A percentile compares a stretch with the other conserved stretches of the same genome.
Conservation (phyloP, 129 eudicot genomes). For the Flaveria trinervia region DNA sequence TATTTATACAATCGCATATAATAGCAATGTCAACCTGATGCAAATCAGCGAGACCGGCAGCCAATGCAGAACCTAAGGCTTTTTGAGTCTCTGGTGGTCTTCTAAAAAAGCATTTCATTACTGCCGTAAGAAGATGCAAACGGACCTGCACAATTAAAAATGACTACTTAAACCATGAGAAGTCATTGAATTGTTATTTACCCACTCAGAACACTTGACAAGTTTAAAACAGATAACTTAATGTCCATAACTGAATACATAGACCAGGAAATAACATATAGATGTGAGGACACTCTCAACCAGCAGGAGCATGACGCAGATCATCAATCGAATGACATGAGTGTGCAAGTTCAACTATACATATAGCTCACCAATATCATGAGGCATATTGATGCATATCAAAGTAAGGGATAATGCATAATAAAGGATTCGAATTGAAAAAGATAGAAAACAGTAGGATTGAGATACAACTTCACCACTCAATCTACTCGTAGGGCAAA, state of each 20-base stretch:
- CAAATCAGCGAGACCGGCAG: conserved; percentile 89
- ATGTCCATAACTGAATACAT: background rate
- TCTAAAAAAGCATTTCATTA: conserved; percentile 90
- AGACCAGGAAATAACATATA: background rate
- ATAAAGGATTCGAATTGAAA: too few species aligned
- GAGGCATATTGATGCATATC: background rate
- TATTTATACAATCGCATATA: background rate
- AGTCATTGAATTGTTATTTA: background rate
- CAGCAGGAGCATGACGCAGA: background rate
- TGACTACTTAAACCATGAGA: background rate
- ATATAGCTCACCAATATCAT: conserved; percentile 11
- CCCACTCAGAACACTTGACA: background rate
- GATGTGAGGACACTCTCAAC: conserved; percentile 6
- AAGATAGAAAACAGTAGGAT: too few species aligned
- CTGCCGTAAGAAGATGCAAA: conserved; percentile 90
- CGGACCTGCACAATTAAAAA: conserved; percentile 63
- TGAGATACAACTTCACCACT: too few species aligned
- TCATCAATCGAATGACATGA: background rate
- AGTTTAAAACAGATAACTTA: background rate
- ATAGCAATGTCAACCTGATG: conserved; percentile 63
- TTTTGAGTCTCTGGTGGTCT: conserved; percentile 94
- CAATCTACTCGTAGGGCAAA: too few species aligned
- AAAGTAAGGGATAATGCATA: too few species aligned
- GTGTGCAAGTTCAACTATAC: background rate
- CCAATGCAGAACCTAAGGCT: conserved; percentile 89